These are phyloP conservation scores for Coniella vitis DNA, from an alignment of 2,329 filamentous ascomycete species.

Conservation along the genomic window DNA sequence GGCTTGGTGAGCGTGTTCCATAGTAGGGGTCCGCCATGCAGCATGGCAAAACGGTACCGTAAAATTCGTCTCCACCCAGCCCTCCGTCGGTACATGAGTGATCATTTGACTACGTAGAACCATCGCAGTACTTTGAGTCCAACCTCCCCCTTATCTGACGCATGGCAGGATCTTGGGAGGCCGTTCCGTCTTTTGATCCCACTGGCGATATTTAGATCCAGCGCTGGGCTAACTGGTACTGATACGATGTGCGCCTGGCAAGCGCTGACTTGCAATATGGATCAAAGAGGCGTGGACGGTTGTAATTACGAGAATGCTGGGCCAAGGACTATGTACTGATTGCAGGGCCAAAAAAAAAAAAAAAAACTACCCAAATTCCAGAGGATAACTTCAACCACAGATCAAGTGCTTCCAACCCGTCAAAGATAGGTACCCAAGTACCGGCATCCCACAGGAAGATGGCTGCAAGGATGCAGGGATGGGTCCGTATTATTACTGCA, in stretches of 20 bases:
- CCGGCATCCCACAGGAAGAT: conserved; percentile 13
- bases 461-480: not conserved
- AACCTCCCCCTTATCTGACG: conserved; percentile 3
- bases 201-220: not conserved
- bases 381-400: no score
- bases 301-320: no score
- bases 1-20: not conserved
- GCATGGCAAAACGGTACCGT: conserved; percentile 10
- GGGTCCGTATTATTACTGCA: no score
- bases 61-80: conserved; percentile 1
- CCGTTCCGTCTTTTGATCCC: not conserved
- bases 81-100: not conserved
- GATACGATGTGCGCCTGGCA: not conserved
- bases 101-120: no score
- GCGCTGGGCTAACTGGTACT: not conserved
- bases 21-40: conserved; percentile 10
- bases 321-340: not conserved
- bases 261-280: no score
- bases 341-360: not conserved
- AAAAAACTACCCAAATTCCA: no score
- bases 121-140: not conserved
- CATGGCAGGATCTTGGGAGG: not conserved
- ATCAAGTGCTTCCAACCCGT: no score
- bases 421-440: conserved; percentile 12
- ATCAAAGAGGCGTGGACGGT: no score